Conservation (phyloP, 2,329 filamentous ascomycete genomes). For the Sporothrix pseudoabietina region DNA sequence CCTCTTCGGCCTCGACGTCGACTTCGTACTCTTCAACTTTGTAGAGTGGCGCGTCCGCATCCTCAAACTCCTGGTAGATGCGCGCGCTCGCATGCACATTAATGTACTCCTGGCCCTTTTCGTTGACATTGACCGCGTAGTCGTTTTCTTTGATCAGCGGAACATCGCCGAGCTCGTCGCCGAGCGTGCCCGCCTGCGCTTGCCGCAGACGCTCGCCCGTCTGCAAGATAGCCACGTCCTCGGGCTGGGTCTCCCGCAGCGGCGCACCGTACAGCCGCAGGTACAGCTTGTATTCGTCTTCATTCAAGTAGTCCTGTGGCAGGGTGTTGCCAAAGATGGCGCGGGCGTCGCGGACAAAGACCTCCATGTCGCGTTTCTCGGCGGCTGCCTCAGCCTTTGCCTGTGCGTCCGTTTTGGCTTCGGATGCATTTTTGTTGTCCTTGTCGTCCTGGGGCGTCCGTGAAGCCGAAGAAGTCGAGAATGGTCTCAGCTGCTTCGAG, state of each 20-base stretch:
- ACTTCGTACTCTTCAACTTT: background rate
- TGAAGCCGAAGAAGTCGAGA: slow-evolving; percentile 19
- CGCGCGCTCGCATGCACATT: background rate
- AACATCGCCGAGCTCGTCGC: background rate
- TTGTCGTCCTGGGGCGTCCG: background rate
- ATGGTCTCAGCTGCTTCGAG: background rate
- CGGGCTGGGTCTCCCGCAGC: slow-evolving; percentile 60
- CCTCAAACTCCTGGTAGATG: background rate
- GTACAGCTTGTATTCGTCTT: slow-evolving; percentile 74
- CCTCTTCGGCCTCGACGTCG: background rate
- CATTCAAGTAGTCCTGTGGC: slow-evolving; percentile 69
- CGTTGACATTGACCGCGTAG: slow-evolving; percentile 41
- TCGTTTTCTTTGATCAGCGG: slow-evolving; percentile 61
- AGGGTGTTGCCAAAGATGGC: slow-evolving; percentile 76
- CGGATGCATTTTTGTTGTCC: background rate
- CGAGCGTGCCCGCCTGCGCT: background rate
- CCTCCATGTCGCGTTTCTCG: slow-evolving; percentile 54
- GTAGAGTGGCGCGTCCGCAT: background rate
- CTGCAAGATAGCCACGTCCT: slow-evolving; percentile 62
- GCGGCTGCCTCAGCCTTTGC: background rate
- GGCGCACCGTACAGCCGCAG: slow-evolving; percentile 80
- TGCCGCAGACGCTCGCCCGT: slow-evolving; percentile 23
- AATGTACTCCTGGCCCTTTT: background rate
- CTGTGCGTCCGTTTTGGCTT: background rate
- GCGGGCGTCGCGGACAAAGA: slow-evolving; percentile 68